Conservation (phyloP, 495 filamentous ascomycete species). For the Penicillium fimorum region DNA sequence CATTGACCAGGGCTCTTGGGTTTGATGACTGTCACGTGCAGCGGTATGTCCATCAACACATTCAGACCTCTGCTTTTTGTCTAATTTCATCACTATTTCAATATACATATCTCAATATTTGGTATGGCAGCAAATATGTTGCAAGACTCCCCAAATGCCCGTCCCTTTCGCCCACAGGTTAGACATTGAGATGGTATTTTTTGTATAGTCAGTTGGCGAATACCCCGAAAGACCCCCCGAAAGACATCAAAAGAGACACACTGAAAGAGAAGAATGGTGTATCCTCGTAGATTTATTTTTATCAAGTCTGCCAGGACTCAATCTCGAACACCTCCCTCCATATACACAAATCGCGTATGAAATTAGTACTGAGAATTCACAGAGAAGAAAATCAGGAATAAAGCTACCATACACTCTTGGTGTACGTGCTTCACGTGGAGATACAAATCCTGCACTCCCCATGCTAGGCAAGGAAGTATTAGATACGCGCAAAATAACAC, state of each 20-base stretch:
- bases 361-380: neutral
- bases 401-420: neutral
- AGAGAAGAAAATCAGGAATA: slow-evolving; percentile 3
- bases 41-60: no score
- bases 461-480: neutral
- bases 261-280: neutral
- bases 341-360: neutral
- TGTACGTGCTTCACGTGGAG: neutral
- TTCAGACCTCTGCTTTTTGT: no score
- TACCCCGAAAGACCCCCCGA: neutral
- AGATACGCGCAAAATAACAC: neutral
- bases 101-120: neutral
- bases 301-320: neutral
- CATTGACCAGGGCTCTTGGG: neutral
- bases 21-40: neutral
- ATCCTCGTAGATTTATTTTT: neutral
- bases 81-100: no score
- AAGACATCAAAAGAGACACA: neutral
- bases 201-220: neutral
- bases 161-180: neutral
- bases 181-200: neutral
- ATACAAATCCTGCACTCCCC: neutral
- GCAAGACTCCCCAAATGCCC: neutral
- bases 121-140: neutral
- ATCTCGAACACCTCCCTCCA: neutral